Conservation (phyloP, 2,329 filamentous ascomycete species). For the Blastomyces parvus region DNA sequence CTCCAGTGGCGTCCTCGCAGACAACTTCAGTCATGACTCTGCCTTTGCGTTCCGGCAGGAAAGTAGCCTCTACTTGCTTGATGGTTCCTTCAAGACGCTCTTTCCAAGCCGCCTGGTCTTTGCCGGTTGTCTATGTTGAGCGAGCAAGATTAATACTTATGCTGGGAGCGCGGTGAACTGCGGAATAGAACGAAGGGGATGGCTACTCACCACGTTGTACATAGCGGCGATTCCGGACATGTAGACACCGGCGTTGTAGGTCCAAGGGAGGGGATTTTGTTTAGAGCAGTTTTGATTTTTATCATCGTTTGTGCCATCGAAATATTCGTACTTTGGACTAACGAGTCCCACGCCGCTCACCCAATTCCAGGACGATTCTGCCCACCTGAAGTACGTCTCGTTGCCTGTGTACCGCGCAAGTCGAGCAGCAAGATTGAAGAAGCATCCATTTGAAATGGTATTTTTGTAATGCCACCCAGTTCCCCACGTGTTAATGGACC, state of each 20-base stretch:
- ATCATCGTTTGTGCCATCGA: conserved; percentile 47
- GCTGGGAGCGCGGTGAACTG: not conserved
- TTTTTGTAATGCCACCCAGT: conserved; percentile 55
- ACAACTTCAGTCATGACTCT: conserved; percentile 49
- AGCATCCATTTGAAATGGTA: conserved; percentile 48
- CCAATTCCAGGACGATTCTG: conserved; percentile 55
- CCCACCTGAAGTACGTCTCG: conserved; percentile 67
- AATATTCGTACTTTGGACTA: conserved; percentile 42
- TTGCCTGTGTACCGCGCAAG: conserved; percentile 72
- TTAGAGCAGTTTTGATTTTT: conserved; percentile 44
- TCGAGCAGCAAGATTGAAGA: conserved; percentile 54
- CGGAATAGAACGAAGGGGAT: not conserved
- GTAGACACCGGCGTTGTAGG: conserved; percentile 48
- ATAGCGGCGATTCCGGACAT: conserved; percentile 48
- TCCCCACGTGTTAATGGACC: conserved; percentile 78
- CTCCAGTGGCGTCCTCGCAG: conserved; percentile 43
- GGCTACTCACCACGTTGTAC: conserved; percentile 42
- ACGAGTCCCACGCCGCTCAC: conserved; percentile 43
- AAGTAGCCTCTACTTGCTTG: conserved; percentile 40
- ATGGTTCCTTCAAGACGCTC: conserved; percentile 45
- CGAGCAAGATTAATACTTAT: conserved; percentile 2
- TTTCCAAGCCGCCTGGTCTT: conserved; percentile 46
- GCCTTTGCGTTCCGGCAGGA: conserved; percentile 39
- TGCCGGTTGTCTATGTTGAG: conserved; percentile 27
- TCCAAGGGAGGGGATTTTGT: conserved; percentile 47